Conservation (phyloP, 805 yeast species). For the Ogataea haglerorum region DNA sequence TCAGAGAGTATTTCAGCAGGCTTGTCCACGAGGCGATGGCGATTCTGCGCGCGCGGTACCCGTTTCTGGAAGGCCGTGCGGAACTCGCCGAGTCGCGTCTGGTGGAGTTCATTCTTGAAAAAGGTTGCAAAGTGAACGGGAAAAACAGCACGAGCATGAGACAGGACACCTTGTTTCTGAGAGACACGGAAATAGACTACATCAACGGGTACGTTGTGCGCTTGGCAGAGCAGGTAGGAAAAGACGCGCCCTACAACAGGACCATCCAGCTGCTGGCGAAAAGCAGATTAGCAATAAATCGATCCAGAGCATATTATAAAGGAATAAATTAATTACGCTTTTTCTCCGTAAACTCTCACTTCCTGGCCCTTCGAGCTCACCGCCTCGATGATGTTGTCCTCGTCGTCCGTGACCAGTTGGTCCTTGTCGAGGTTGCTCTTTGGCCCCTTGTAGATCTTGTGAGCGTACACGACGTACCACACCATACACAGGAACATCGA, state of each 20-base stretch:
- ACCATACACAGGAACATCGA: conserved; percentile 46
- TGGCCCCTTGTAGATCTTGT: conserved; percentile 60
- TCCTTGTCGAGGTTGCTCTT: conserved; percentile 46
- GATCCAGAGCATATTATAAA: conserved; percentile 6
- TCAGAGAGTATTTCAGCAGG: conserved; percentile 34
- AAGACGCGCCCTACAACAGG: conserved; percentile 45
- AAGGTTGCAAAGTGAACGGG: conserved; percentile 33
- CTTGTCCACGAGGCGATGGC: conserved; percentile 46
- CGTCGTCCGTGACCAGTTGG: conserved; percentile 28
- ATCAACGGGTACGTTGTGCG: conserved; percentile 76
- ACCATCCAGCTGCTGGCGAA: conserved; percentile 46
- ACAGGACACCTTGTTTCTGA: conserved; percentile 54
- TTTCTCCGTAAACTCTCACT: conserved; percentile 6
- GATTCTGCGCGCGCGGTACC: conserved; percentile 36
- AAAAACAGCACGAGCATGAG: conserved; percentile 70
- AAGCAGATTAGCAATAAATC: conserved; percentile 27
- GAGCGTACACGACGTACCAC: conserved; percentile 52
- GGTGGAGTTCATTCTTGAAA: conserved; percentile 26
- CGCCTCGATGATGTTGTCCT: conserved; percentile 22
- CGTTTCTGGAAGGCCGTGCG: conserved; percentile 27
- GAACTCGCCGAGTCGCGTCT: conserved; percentile 36
- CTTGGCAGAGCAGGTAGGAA: conserved; percentile 46
- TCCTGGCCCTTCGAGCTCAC: conserved; percentile 13
- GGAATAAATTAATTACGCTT: neutral
- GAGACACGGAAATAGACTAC: conserved; percentile 72